A percentile compares a stretch with the other conserved stretches of the same genome.
These are phyloP conservation scores for Geotrichum cucujoidarum DNA, from an alignment of 1,139 yeast species.

Conservation along the genomic window DNA sequence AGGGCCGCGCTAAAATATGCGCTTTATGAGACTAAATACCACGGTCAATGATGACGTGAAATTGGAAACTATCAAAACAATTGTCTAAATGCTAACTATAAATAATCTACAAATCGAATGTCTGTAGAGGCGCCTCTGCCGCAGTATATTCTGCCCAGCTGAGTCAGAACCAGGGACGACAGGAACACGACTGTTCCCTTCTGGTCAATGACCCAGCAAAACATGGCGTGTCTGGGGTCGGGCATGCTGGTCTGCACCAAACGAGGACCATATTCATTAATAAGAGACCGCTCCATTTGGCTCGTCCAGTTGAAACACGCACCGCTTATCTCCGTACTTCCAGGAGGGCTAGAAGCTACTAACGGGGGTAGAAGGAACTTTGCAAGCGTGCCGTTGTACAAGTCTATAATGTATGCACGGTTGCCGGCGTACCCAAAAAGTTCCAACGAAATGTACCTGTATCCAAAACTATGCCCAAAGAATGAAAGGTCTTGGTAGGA, in stretches of 20 bases:
- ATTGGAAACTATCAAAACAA: not conserved
- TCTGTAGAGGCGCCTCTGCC: constrained; percentile 1
- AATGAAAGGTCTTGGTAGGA: constrained; percentile 3
- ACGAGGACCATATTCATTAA: constrained; percentile 8
- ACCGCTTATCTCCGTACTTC: not conserved
- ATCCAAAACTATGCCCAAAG: constrained; percentile 7
- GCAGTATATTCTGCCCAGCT: constrained; percentile 9
- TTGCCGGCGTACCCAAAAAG: not conserved
- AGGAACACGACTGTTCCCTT: constrained; percentile 7
- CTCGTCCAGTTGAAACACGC: constrained; percentile 1
- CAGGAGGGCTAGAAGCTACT: too few relatives aligned
- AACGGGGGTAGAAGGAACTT: not conserved
- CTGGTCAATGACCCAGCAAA: constrained; percentile 7
- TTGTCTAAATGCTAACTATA: not conserved
- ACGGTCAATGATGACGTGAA: not conserved
- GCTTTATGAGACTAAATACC: not conserved
- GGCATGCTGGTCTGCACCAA: not conserved
- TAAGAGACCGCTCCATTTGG: constrained; percentile 3
- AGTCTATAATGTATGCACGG: constrained; percentile 3
- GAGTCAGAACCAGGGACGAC: constrained; percentile 4
- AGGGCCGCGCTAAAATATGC: too few relatives aligned
- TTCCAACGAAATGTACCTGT: constrained; percentile 6
- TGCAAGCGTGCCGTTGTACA: constrained; percentile 4
- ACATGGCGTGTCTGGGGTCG: constrained; percentile 8
- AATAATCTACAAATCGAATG: constrained; percentile 7